A percentile compares a stretch with the other conserved stretches of the same genome.
phyloP scores from a whole-genome alignment of 2,329 filamentous ascomycete genomes.

The Venturia effusa region DNA sequence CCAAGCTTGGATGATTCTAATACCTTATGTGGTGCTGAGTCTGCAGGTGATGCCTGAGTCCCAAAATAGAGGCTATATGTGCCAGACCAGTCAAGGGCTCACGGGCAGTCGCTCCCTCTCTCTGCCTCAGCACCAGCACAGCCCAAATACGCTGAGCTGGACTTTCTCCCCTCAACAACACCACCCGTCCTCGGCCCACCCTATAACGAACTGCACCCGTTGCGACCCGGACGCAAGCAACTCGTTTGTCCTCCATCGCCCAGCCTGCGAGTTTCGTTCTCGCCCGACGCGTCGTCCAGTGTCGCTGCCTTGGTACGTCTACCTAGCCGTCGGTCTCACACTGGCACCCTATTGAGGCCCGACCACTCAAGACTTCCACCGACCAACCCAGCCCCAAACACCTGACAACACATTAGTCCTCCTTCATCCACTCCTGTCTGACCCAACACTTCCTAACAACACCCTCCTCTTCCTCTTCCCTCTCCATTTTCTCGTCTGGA shows the following conservation, averaged over 20 bases:
- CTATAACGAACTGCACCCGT: neutral
- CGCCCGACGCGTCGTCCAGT: neutral
- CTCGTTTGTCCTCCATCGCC: neutral
- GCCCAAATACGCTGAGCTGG: neutral
- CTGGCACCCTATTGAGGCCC: neutral
- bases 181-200: neutral
- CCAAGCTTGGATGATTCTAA: too few species aligned
- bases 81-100: neutral
- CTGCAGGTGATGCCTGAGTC: too few species aligned
- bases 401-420: neutral
- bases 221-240: neutral
- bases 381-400: neutral
- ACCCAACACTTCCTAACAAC: neutral
- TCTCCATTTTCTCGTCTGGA: neutral
- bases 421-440: neutral
- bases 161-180: neutral
- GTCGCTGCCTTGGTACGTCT: neutral
- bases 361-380: neutral
- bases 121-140: neutral
- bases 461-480: neutral
- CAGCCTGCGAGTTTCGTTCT: neutral
- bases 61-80: neutral
- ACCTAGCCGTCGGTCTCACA: too few species aligned
- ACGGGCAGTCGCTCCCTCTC: neutral
- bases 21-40: too few species aligned